Percentiles rank a stretch among this genome's conserved stretches.
These are phyloP conservation scores for Annulohypoxylon moriforme DNA, from an alignment of 495 filamentous ascomycete genomes.

Conservation along the genomic window DNA sequence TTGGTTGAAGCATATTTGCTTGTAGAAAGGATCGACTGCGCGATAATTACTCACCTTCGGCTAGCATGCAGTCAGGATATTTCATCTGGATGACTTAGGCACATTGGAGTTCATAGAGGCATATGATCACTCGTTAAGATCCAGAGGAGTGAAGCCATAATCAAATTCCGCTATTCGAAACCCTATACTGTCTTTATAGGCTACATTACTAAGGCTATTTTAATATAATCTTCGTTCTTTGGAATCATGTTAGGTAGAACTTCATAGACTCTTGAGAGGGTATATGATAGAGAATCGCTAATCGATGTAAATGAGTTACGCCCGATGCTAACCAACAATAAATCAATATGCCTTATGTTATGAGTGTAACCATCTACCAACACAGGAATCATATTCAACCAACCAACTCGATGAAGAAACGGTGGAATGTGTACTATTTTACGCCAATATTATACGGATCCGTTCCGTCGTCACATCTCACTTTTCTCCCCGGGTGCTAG, in stretches of 20 bases:
- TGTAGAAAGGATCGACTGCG: constrained; percentile 7
- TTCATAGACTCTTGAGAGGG: background rate
- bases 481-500: background rate
- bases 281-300: too few relatives aligned
- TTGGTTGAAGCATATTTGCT: constrained; percentile 8
- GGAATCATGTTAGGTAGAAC: background rate
- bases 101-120: constrained; percentile 39
- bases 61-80: constrained; percentile 36
- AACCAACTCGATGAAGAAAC: background rate
- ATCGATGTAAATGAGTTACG: background rate
- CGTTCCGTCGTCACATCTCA: too few relatives aligned
- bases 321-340: background rate
- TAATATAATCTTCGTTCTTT: constrained; percentile 18
- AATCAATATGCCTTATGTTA: background rate
- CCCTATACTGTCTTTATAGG: constrained; percentile 21
- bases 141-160: constrained; percentile 16
- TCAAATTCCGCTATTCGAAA: constrained; percentile 17
- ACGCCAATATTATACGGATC: too few relatives aligned
- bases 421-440: background rate
- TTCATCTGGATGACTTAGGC: constrained; percentile 13
- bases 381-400: background rate
- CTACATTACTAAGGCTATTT: constrained; percentile 28
- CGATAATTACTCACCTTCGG: constrained; percentile 7
- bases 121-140: constrained; percentile 37
- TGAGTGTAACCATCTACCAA: background rate